Conservation (phyloP, 768 basidiomycete species). For the Pisolithus orientalis region DNA sequence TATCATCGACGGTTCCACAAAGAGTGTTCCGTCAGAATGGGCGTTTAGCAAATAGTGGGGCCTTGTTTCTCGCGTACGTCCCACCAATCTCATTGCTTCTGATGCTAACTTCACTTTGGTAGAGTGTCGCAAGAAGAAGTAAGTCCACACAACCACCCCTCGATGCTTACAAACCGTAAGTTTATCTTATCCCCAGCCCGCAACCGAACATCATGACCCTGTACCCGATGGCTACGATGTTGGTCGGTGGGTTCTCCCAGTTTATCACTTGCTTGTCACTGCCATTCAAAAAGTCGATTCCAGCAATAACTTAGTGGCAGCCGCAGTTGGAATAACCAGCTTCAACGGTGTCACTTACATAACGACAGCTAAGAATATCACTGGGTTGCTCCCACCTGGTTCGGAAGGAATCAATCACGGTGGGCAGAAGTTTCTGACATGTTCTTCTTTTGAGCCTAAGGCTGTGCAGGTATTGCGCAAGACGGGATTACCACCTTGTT, state of each 20-base stretch:
- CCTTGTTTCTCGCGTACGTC: slow-evolving; percentile 55
- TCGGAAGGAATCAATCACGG: slow-evolving; percentile 48
- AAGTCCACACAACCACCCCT: neutral
- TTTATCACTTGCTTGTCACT: neutral
- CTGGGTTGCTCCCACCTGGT: slow-evolving; percentile 50
- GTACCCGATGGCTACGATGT: slow-evolving; percentile 44
- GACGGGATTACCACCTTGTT: slow-evolving; percentile 53
- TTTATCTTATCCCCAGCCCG: slow-evolving; percentile 14
- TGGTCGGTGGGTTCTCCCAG: slow-evolving; percentile 30
- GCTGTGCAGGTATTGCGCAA: slow-evolving; percentile 45
- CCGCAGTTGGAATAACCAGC: slow-evolving; percentile 32
- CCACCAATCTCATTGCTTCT: neutral
- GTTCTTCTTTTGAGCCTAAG: neutral
- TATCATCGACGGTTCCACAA: neutral
- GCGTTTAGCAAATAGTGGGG: slow-evolving; percentile 37
- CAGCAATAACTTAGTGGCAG: slow-evolving; percentile 34
- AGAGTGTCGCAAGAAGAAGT: slow-evolving; percentile 47
- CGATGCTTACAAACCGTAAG: neutral
- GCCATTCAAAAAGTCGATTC: neutral
- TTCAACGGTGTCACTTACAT: slow-evolving; percentile 42
- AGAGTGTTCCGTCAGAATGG: slow-evolving; percentile 60
- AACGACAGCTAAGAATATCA: slow-evolving; percentile 40
- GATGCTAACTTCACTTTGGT: neutral
- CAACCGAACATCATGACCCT: slow-evolving; percentile 34
- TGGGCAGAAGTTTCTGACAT: slow-evolving; percentile 13